phyloP scores from a whole-genome alignment of 2,329 filamentous ascomycete species.

The Aspergillus unguis region DNA sequence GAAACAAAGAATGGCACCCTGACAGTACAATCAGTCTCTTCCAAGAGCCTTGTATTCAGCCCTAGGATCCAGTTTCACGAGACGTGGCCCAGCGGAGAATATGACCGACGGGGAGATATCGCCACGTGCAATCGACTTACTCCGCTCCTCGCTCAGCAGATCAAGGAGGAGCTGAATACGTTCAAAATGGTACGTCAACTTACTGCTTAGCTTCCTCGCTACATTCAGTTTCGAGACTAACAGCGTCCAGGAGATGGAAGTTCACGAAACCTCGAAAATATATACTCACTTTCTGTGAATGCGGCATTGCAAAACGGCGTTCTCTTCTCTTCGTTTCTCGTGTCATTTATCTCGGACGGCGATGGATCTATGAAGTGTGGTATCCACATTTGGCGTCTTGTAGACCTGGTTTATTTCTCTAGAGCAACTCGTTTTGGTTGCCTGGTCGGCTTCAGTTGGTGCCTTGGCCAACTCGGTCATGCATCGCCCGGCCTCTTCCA shows the following conservation, averaged over 20 bases:
- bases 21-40: conserved; percentile 59
- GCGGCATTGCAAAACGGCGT: conserved; percentile 30
- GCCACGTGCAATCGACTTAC: conserved; percentile 97
- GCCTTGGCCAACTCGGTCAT: conserved; percentile 1
- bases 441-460: conserved; percentile 6
- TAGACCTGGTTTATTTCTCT: conserved; percentile 22
- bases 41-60: conserved; percentile 70
- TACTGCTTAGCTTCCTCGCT: background rate
- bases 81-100: conserved; percentile 92
- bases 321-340: conserved; percentile 19
- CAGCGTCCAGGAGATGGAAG: conserved; percentile 85
- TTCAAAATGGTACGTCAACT: conserved; percentile 86
- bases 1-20: conserved; percentile 75
- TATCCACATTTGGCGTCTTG: conserved; percentile 21
- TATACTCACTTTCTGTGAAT: conserved; percentile 99
- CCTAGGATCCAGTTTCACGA: conserved; percentile 93
- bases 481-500: background rate
- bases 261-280: conserved; percentile 97
- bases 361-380: conserved; percentile 23
- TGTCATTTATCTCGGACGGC: conserved; percentile 19
- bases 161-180: conserved; percentile 98
- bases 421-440: conserved; percentile 23
- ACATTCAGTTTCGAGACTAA: conserved; percentile 37
- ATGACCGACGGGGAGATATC: conserved; percentile 92
- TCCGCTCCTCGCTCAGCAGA: conserved; percentile 95